Conservation (phyloP, 2,329 filamentous ascomycete genomes). For the Ophiostoma triangulosporum region DNA sequence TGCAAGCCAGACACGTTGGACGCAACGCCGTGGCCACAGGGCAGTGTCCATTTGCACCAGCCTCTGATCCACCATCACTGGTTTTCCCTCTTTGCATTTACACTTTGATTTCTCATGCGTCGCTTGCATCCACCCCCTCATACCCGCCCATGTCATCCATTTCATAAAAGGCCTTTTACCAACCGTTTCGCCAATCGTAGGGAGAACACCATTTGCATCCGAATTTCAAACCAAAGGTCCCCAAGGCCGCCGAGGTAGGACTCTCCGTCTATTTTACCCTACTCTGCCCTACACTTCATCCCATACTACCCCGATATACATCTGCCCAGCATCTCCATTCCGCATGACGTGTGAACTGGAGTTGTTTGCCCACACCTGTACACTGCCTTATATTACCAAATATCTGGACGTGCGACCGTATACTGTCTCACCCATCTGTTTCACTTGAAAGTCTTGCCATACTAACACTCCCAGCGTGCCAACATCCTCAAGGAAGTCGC, state of each 20-base stretch:
- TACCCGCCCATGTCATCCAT: slow-evolving; percentile 12
- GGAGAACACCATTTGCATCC: slow-evolving; percentile 87
- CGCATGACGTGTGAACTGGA: too few species aligned
- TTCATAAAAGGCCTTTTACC: slow-evolving; percentile 33
- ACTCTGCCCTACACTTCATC: background rate
- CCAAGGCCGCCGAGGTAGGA: slow-evolving; percentile 94
- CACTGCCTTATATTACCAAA: background rate
- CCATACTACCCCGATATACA: background rate
- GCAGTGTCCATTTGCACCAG: too few species aligned
- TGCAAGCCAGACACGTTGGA: background rate
- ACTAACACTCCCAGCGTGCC: slow-evolving; percentile 50
- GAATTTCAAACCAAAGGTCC: slow-evolving; percentile 77
- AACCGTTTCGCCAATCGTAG: slow-evolving; percentile 45
- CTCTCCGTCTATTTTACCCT: slow-evolving; percentile 10
- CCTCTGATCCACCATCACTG: background rate
- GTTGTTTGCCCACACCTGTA: background rate
- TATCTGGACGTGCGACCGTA: too few species aligned
- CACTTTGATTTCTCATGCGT: background rate
- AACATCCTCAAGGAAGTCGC: slow-evolving; percentile 98
- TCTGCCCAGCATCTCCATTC: too few species aligned
- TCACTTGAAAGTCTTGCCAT: background rate
- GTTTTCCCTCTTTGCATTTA: too few species aligned
- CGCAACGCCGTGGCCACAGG: background rate
- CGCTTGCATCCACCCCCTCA: background rate
- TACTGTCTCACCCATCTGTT: background rate